These are phyloP conservation scores for Gentiana straminea DNA, from an alignment of 257 asterid species.

Conservation along the genomic window DNA sequence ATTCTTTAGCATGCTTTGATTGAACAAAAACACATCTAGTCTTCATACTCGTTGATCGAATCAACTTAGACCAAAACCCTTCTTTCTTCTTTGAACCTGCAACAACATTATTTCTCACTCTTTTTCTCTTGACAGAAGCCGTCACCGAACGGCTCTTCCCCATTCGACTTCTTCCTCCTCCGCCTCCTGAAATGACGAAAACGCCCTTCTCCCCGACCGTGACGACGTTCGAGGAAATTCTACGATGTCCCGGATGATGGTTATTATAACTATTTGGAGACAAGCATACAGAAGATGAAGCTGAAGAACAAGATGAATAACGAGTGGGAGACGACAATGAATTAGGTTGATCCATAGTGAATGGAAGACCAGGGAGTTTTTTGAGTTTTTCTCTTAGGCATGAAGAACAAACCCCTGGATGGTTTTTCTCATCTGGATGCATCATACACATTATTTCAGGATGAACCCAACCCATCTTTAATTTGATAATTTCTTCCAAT, in stretches of 20 bases:
- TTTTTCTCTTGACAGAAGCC: conserved; percentile 31
- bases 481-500: not conserved
- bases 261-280: conserved; percentile 18
- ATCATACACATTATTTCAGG: conserved; percentile 31
- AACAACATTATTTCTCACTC: conserved; percentile 2
- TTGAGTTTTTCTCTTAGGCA: conserved; percentile 46
- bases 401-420: conserved; percentile 57
- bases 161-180: conserved; percentile 20
- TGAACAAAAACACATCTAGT: conserved; percentile 10
- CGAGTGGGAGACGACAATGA: conserved; percentile 16
- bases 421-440: conserved; percentile 50
- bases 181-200: conserved; percentile 1
- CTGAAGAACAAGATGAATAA: conserved; percentile 19
- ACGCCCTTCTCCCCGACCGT: conserved; percentile 15
- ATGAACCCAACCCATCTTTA: conserved; percentile 38
- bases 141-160: conserved; percentile 49
- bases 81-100: conserved; percentile 29
- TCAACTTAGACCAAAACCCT: conserved; percentile 51
- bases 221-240: conserved; percentile 22
- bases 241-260: conserved; percentile 23
- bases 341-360: conserved; percentile 3
- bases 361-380: conserved; percentile 17
- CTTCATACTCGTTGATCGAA: conserved; percentile 13
- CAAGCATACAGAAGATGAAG: conserved; percentile 18
- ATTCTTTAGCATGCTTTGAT: conserved; percentile 7